Percentiles rank a stretch among this genome's conserved stretches.
Evolutionary conservation across 2,329 filamentous ascomycete genomes (phyloP).

Genomic region (Aspergillus sp.): DNA sequence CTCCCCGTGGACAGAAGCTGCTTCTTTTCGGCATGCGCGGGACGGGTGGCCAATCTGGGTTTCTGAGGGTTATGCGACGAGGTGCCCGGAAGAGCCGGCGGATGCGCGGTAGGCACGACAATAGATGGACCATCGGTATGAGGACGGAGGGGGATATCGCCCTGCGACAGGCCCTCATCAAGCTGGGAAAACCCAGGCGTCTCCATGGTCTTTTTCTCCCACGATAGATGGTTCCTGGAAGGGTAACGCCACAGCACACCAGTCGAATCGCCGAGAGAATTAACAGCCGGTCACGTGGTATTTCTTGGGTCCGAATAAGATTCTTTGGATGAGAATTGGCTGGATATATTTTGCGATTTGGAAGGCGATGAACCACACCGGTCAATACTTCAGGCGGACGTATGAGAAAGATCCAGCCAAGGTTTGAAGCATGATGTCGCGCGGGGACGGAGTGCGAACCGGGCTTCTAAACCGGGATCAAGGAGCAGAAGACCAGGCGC

Average conservation of each 20-base stretch:
- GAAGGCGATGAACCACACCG: neutral
- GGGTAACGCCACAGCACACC: neutral
- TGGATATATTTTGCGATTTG: neutral
- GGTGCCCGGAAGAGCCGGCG: conserved; percentile 8
- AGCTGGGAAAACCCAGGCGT: conserved; percentile 13
- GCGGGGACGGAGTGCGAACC: neutral
- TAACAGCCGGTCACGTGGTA: neutral
- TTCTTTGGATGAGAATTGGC: neutral
- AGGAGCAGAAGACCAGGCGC: neutral
- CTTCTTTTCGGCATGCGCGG: conserved; percentile 16
- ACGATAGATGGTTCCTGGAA: neutral
- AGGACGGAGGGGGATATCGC: conserved; percentile 13
- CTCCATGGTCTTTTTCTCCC: conserved; percentile 12
- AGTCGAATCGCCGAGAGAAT: neutral
- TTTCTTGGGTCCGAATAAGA: neutral
- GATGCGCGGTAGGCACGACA: conserved; percentile 16
- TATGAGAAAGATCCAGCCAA: neutral
- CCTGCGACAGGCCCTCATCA: conserved; percentile 9
- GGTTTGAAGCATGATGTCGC: neutral
- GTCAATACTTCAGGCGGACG: neutral
- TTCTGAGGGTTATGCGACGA: conserved; percentile 7
- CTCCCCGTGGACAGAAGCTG: conserved; percentile 12
- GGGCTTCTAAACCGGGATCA: neutral
- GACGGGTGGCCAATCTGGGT: conserved; percentile 10
- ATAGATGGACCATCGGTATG: conserved; percentile 9